Base-by-base conservation (phyloP, 257 asterid species). In the Lithospermum erythrorhizon region DNA sequence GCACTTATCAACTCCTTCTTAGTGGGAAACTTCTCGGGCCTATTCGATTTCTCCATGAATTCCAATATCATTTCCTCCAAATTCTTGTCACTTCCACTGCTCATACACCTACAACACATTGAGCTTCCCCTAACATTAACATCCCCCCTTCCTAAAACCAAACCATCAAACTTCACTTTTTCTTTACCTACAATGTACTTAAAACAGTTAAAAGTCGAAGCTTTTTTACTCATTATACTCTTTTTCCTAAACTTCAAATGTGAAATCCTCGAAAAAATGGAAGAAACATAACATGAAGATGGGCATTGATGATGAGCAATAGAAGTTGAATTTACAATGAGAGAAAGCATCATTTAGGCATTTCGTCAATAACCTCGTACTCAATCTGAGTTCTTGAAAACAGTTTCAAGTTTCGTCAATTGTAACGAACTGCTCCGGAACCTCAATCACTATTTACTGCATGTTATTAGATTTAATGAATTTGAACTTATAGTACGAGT, bases 341-440 rank as follows among this genome's bases (percentile, higher is more conserved):
- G 73, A n/a, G 85, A 71, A 64, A 73, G 74, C 96, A 91, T 85
- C 70, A 68, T 71, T 77, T 79, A 79, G 94, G 95, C 97, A 90
- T 87, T 87, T 83, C 94, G 73, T 76, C 83, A 6, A 35, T 0
- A 8, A 35, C 13, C 9, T 35, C 9, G 45, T 35, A 35, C 14
- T 35, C 45, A 7, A 35, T 35, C 7, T 35, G 45, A 5, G 14
- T 35, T 35, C 45, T 35, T 35, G 45, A 35, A 35, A 35, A 35
- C 45, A 7, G 45, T 35, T 35, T 35, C 0, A 35, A 70, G 81
- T 67, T 81, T 6, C 13, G 0, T 35, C 32, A 27, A 3, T 27
- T 27, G 32, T n/a, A n/a, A n/a, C n/a, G n/a, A n/a, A n/a, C n/a
- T n/a, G n/a, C n/a, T n/a, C n/a, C n/a, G n/a, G n/a, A n/a, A n/a